Base-by-base conservation (phyloP, 441 rosid species). In the Arabidopsis lyrata region DNA sequence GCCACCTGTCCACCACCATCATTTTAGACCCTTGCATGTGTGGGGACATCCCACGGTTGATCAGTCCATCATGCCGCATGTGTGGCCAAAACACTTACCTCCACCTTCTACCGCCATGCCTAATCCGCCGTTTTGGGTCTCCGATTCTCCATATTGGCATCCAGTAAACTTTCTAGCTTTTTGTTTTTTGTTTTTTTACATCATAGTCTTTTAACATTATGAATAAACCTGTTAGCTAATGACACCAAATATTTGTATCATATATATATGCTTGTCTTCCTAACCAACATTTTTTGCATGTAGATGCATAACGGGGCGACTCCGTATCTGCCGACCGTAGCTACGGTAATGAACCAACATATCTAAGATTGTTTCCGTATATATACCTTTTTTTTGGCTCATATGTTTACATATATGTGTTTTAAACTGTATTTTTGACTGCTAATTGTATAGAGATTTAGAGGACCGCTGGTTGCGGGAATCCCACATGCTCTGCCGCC, bases 1-100 rank as follows among this genome's bases (percentile, higher is more conserved):
- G 0, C 86, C 86, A 0, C 66, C 85, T 41, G 87, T 80, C 47
- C 87, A 59, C 56, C 75, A 67, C 56, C 84, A 66, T 32, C 81
- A 63, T 31, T 83, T 83, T 42, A 85, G 90, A 79, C 97, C 98
- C 6, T 79, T 90, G 70, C 96, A 91, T 77, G 98, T 91, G 5
- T 93, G 98, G 98, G 98, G 98, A 32, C 98, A 93, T 80, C 98
- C 98, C 20, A 77, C 80, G 35, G 77, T 70, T 16, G 75, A 77
- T 12, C 80, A 71, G 5, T 77, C 80, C 5, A 47, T 70, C 9
- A 70, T 70, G 59, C 61, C 67, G 3, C 66, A 63, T 34, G 72
- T 81, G 65, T 89, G 94, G 94, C 90, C 94, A n/a, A 88, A 84
- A 77, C 89, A 80, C 59, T 53, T 78, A 36, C 69, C 85, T 45